Evolutionary conservation across 306 rosid genomes (phyloP).

Genomic region (Pterocarpus santalinus): DNA sequence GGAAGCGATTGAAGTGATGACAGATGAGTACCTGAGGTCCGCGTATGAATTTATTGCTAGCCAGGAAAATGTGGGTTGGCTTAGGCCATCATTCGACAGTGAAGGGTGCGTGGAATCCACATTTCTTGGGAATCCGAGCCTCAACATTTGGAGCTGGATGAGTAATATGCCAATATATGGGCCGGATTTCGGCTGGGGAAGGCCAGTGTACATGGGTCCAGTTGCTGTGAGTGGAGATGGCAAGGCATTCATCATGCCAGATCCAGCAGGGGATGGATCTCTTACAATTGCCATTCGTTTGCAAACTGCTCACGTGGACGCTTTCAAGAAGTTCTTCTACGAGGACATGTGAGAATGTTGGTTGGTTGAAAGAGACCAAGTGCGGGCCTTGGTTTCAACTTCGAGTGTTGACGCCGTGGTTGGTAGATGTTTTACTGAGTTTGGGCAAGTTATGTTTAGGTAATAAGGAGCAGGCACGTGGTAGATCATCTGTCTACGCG

Average conservation of each 20-base stretch:
- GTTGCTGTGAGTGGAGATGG: not conserved
- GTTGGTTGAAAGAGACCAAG: not conserved
- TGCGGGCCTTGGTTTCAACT: not conserved
- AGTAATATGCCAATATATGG: not conserved
- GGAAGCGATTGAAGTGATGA: constrained; percentile 38
- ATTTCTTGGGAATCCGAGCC: constrained; percentile 35
- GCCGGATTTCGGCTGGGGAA: constrained; percentile 42
- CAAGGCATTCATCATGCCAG: constrained; percentile 4
- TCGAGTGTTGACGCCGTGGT: not conserved
- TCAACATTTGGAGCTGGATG: not conserved
- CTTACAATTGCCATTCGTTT: constrained; percentile 5
- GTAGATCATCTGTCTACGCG: not conserved
- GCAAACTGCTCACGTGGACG: constrained; percentile 1
- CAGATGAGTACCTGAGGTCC: constrained; percentile 34
- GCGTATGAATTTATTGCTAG: constrained; percentile 16
- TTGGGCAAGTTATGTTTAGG: not conserved
- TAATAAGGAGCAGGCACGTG: not conserved
- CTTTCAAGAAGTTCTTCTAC: constrained; percentile 27
- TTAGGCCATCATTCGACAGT: not conserved
- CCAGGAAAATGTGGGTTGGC: not conserved
- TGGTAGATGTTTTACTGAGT: not conserved
- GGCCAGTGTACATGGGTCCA: constrained; percentile 18
- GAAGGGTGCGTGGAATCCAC: not conserved
- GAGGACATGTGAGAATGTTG: not conserved
- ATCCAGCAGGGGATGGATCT: not conserved